These are phyloP conservation scores for Pythium phragmiticola DNA, from an alignment of 352 stramenopile species.

Conservation along the genomic window DNA sequence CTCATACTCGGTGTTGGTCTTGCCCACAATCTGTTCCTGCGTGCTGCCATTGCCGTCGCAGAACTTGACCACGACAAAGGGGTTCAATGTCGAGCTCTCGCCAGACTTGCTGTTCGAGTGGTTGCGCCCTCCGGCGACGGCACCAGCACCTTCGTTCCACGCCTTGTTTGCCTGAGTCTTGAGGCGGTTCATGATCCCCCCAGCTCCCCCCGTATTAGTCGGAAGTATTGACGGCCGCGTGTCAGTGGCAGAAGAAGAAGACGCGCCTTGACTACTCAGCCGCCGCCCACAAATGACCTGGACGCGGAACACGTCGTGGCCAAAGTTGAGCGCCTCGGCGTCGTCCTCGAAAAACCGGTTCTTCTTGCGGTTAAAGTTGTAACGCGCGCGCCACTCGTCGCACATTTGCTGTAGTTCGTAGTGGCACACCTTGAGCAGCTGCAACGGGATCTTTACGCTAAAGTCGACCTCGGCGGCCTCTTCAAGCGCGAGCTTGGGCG, in stretches of 20 bases:
- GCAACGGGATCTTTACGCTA: conserved; percentile 77
- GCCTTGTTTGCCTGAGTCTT: conserved; percentile 56
- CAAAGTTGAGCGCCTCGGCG: conserved; percentile 71
- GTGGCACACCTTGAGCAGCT: conserved; percentile 73
- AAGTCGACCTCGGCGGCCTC: conserved; percentile 76
- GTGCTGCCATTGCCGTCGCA: conserved; percentile 48
- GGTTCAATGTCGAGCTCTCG: conserved; percentile 33
- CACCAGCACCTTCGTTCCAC: conserved; percentile 36
- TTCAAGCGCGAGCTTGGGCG: conserved; percentile 72
- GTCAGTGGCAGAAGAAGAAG: conserved; percentile 17
- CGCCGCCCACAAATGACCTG: conserved; percentile 66
- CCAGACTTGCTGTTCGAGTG: conserved; percentile 29
- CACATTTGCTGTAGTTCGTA: conserved; percentile 71
- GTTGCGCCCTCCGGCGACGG: conserved; percentile 13
- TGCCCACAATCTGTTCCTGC: conserved; percentile 63
- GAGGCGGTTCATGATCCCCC: conserved; percentile 61
- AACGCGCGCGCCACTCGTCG: conserved; percentile 67
- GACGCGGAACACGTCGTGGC: conserved; percentile 76
- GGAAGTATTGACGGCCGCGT: conserved; percentile 7
- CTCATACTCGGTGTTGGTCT: conserved; percentile 88
- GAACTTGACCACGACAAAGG: conserved; percentile 77
- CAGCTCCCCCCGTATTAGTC: conserved; percentile 11
- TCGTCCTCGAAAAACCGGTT: conserved; percentile 79
- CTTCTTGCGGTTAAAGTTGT: conserved; percentile 82
- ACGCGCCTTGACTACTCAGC: conserved; percentile 27